Evolutionary conservation across 2,329 filamentous ascomycete genomes (phyloP).

Genomic region (Alternaria sp.): DNA sequence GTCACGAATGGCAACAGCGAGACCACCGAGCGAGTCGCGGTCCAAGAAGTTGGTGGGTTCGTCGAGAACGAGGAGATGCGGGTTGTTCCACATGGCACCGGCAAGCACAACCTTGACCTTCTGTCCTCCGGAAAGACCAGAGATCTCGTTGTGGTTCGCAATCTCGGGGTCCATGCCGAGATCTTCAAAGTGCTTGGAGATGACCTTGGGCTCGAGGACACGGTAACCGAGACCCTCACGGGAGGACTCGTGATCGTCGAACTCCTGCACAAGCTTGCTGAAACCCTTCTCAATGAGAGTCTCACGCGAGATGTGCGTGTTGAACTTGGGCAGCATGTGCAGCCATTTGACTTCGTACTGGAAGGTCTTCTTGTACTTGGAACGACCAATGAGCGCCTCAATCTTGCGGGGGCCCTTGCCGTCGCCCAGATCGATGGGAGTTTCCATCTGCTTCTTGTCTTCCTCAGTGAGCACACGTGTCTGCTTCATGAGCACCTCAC

Average conservation of each 20-base stretch:
- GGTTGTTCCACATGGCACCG: constrained; percentile 98
- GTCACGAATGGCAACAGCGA: constrained; percentile 96
- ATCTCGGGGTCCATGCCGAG: constrained; percentile 96
- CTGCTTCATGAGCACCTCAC: constrained; percentile 97
- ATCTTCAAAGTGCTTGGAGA: constrained; percentile 98
- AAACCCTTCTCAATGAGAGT: constrained; percentile 87
- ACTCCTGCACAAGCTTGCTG: constrained; percentile 94
- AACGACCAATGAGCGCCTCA: constrained; percentile 90
- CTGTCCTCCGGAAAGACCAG: constrained; percentile 92
- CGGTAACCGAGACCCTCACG: constrained; percentile 97
- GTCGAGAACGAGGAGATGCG: constrained; percentile 94
- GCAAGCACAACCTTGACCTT: constrained; percentile 99
- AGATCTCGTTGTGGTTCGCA: constrained; percentile 98
- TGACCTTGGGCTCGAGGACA: constrained; percentile 88
- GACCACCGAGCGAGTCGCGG: constrained; percentile 92
- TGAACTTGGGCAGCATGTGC: constrained; percentile 87
- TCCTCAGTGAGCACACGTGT: constrained; percentile 86
- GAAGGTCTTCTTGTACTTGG: constrained; percentile 99
- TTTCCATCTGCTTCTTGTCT: constrained; percentile 92
- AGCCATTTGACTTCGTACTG: constrained; percentile 99
- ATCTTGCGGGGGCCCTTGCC: constrained; percentile 80
- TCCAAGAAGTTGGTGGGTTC: constrained; percentile 99
- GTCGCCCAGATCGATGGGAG: constrained; percentile 82
- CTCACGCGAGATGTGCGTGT: constrained; percentile 91
- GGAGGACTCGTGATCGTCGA: constrained; percentile 98